phyloP scores from a whole-genome alignment of 2,329 filamentous ascomycete genomes.

The Penicillium janthinellum region DNA sequence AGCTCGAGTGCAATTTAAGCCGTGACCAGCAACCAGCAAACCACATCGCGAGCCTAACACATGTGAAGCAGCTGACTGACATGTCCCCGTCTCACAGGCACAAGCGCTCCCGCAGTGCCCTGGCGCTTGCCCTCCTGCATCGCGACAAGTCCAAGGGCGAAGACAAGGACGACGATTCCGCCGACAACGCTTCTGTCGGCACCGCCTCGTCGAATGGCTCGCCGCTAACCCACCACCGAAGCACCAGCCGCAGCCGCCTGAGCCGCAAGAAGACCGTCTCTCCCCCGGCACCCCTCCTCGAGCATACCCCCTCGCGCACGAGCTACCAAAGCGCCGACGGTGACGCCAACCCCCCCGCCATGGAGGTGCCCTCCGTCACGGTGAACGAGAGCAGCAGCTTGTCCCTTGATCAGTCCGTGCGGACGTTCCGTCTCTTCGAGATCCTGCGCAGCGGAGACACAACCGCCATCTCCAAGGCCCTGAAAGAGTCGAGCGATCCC shows the following conservation, averaged over 20 bases:
- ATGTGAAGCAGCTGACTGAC: constrained; percentile 29
- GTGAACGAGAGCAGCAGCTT: constrained; percentile 39
- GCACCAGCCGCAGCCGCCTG: constrained; percentile 33
- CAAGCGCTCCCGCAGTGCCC: constrained; percentile 57
- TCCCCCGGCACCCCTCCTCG: constrained; percentile 28
- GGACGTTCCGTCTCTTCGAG: constrained; percentile 93
- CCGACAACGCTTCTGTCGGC: constrained; percentile 25
- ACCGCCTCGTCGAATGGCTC: constrained; percentile 33
- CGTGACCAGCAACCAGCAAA: background rate
- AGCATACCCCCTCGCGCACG: constrained; percentile 30
- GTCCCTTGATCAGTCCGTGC: constrained; percentile 87
- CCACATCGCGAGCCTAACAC: constrained; percentile 10
- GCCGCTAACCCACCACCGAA: constrained; percentile 34
- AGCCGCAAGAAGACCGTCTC: constrained; percentile 32
- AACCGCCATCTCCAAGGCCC: constrained; percentile 81
- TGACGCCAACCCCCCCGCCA: constrained; percentile 18
- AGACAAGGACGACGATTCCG: constrained; percentile 33
- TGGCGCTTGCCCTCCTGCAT: constrained; percentile 57
- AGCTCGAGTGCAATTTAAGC: background rate
- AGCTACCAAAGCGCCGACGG: constrained; percentile 22
- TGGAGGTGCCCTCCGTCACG: constrained; percentile 37
- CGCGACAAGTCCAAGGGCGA: constrained; percentile 54
- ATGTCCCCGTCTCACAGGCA: constrained; percentile 41
- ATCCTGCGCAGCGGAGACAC: constrained; percentile 88
- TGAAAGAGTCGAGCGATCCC: constrained; percentile 61